Percentiles rank a stretch among this genome's conserved stretches.
Evolutionary conservation across 208 protist genomes (phyloP).

Genomic region (Borovskyia barvae): DNA sequence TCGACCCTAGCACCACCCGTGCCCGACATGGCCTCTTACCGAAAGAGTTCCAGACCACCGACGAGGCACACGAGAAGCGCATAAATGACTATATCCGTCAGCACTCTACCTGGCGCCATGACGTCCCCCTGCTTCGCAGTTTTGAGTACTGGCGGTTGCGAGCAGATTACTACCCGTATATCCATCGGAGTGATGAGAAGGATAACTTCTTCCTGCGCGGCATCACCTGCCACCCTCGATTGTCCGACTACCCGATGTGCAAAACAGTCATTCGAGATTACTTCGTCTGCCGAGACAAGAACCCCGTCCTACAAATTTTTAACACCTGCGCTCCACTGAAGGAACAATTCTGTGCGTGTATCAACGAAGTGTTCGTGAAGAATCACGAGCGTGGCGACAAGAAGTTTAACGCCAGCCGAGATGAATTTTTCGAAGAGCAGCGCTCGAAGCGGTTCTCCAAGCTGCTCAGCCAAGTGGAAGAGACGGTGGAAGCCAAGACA

Average conservation of each 20-base stretch:
- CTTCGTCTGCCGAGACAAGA: slow-evolving; percentile 76
- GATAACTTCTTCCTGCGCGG: slow-evolving; percentile 85
- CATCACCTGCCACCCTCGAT: slow-evolving; percentile 68
- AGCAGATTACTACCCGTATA: slow-evolving; percentile 80
- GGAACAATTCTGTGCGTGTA: slow-evolving; percentile 83
- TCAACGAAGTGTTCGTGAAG: slow-evolving; percentile 84
- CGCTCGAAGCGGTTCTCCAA: slow-evolving; percentile 57
- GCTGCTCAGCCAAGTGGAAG: slow-evolving; percentile 56
- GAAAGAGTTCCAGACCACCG: slow-evolving; percentile 47
- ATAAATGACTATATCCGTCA: slow-evolving; percentile 60
- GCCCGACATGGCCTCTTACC: slow-evolving; percentile 65
- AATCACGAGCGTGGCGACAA: slow-evolving; percentile 77
- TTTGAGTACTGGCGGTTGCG: slow-evolving; percentile 82
- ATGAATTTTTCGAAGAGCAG: slow-evolving; percentile 65
- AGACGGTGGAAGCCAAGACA: slow-evolving; percentile 53
- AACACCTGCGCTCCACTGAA: slow-evolving; percentile 83
- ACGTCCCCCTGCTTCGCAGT: slow-evolving; percentile 53
- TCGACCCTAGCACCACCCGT: slow-evolving; percentile 42
- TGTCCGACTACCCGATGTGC: slow-evolving; percentile 86
- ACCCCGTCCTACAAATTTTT: slow-evolving; percentile 65
- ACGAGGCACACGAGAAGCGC: slow-evolving; percentile 57
- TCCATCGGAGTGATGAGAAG: slow-evolving; percentile 55
- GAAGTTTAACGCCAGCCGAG: slow-evolving; percentile 71
- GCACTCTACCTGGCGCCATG: slow-evolving; percentile 58
- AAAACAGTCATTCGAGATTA: slow-evolving; percentile 82